Evolutionary conservation across 495 filamentous ascomycete genomes (phyloP).

Genomic region (Neurospora sp.): DNA sequence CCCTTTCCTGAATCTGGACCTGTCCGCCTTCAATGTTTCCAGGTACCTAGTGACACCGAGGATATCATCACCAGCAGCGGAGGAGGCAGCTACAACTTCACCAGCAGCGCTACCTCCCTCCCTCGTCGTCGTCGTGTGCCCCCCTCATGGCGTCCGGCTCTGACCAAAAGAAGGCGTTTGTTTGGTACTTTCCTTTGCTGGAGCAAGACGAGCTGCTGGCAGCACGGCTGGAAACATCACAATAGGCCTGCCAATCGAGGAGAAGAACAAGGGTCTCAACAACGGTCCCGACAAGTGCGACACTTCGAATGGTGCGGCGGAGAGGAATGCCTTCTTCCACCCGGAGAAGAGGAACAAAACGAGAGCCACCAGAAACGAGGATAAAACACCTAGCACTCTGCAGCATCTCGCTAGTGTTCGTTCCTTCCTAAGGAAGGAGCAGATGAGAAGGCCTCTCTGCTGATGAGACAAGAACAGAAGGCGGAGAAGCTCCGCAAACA

Average conservation of each 20-base stretch:
- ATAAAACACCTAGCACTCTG: too few species aligned
- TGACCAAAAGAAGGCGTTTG: not conserved
- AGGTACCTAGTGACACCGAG: not conserved
- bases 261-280: constrained; percentile 95
- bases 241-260: constrained; percentile 80
- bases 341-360: constrained; percentile 5
- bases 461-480: constrained; percentile 36
- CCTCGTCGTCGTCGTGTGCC: not conserved
- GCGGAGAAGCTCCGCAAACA: constrained; percentile 40
- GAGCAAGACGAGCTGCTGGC: constrained; percentile 64
- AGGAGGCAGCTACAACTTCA: not conserved
- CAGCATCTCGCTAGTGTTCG: too few species aligned
- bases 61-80: not conserved
- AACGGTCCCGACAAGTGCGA: constrained; percentile 64
- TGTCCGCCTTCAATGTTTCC: not conserved
- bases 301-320: constrained; percentile 81
- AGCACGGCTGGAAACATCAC: constrained; percentile 71
- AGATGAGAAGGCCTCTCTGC: constrained; percentile 2
- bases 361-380: too few species aligned
- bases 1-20: not conserved
- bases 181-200: constrained; percentile 20
- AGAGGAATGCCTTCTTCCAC: not conserved
- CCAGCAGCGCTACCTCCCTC: not conserved
- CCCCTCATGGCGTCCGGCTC: not conserved
- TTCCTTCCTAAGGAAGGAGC: not conserved